phyloP scores from a whole-genome alignment of 2,329 filamentous ascomycete species.

The Sarocladiaceae sp. region DNA sequence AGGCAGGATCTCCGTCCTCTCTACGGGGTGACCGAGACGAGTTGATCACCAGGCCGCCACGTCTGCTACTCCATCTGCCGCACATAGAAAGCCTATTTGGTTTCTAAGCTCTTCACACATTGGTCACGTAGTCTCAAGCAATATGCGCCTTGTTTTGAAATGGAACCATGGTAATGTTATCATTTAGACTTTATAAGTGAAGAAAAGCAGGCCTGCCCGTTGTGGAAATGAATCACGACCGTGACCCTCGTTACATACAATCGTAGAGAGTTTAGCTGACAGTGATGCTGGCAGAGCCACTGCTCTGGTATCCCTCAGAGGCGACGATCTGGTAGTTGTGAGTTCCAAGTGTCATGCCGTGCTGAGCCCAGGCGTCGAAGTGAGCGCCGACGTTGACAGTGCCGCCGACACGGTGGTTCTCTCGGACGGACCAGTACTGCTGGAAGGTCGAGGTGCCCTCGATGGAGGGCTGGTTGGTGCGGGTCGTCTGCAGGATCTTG shows the following conservation, averaged over 20 bases:
- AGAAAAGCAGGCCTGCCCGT: no score
- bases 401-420: conserved; percentile 41
- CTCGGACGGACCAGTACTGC: conserved; percentile 48
- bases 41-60: no score
- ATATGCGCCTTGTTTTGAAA: no score
- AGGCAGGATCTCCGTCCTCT: no score
- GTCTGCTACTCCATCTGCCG: no score
- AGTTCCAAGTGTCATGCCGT: conserved; percentile 41
- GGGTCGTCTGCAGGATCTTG: conserved; percentile 28
- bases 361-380: conserved; percentile 45
- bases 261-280: conserved; percentile 16
- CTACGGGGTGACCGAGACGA: no score
- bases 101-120: no score
- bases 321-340: conserved; percentile 44
- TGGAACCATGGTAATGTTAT: no score
- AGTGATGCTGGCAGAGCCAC: conserved; percentile 34
- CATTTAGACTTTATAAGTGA: no score
- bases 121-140: no score
- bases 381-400: conserved; percentile 43
- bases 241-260: background rate
- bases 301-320: conserved; percentile 41
- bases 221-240: no score
- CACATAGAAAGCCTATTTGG: no score
- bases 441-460: conserved; percentile 42
- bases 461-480: conserved; percentile 39